phyloP scores from a whole-genome alignment of 1,284 basidiomycete species.

The Apiotrichum akiyoshidainum region DNA sequence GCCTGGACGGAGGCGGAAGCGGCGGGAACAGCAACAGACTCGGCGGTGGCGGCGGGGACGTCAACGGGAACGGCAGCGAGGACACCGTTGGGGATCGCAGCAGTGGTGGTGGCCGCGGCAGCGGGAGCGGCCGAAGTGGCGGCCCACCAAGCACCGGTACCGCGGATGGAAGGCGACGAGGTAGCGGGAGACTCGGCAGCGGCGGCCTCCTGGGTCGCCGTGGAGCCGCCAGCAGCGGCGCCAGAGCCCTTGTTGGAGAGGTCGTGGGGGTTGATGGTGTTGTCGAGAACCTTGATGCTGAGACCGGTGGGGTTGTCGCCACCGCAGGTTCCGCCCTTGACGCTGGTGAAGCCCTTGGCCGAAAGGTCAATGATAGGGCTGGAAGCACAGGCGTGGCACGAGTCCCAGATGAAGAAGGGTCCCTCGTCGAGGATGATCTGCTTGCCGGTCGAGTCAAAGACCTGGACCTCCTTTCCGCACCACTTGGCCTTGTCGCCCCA shows the following conservation, averaged over 20 bases:
- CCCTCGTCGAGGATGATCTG: constrained; percentile 33
- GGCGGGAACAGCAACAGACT: not conserved
- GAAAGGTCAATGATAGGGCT: constrained; percentile 33
- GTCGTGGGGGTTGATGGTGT: constrained; percentile 8
- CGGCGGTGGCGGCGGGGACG: not conserved
- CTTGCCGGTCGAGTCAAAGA: constrained; percentile 28
- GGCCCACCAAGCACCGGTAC: constrained; percentile 3
- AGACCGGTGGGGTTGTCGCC: constrained; percentile 28
- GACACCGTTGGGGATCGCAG: not conserved
- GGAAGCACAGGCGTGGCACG: constrained; percentile 29
- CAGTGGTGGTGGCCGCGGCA: not conserved
- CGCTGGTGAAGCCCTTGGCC: constrained; percentile 20
- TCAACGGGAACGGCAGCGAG: not conserved
- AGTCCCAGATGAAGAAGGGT: constrained; percentile 36
- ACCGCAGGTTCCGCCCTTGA: constrained; percentile 25
- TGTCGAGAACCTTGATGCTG: constrained; percentile 31
- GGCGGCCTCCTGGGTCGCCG: not conserved
- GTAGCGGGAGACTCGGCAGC: not conserved
- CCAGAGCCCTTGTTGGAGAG: not conserved
- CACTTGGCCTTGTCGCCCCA: constrained; percentile 15
- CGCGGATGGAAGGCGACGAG: constrained; percentile 1
- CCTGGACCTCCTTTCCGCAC: constrained; percentile 25
- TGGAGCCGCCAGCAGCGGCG: not conserved
- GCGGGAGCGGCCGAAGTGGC: not conserved
- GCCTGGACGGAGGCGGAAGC: constrained; percentile 4